Conservation (phyloP, 495 filamentous ascomycete species). For the Amniculicola lignicola region DNA sequence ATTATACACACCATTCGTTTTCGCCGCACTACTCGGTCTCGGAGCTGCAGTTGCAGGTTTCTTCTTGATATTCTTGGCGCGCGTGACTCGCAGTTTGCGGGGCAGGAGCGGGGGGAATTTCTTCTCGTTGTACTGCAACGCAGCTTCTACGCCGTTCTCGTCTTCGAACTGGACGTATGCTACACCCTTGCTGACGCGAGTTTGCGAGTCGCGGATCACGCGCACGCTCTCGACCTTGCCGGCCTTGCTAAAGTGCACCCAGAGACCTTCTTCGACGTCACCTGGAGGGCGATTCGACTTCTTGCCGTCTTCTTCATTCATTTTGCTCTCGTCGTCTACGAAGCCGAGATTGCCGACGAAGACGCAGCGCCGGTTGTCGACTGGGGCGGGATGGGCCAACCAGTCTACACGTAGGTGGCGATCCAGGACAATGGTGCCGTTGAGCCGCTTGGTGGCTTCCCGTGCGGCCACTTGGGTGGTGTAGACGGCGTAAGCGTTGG, state of each 20-base stretch:
- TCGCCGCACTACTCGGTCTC: slow-evolving; percentile 31
- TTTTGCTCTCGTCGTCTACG: slow-evolving; percentile 74
- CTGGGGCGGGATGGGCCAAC: slow-evolving; percentile 78
- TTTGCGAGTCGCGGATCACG: slow-evolving; percentile 83
- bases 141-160: slow-evolving; percentile 79
- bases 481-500: slow-evolving; percentile 93
- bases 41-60: slow-evolving; percentile 16
- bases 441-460: slow-evolving; percentile 71
- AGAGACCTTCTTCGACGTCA: slow-evolving; percentile 93
- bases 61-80: slow-evolving; percentile 67
- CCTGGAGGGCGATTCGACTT: slow-evolving; percentile 64
- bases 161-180: slow-evolving; percentile 98
- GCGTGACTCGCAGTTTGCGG: slow-evolving; percentile 76
- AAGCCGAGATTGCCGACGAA: slow-evolving; percentile 97
- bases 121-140: slow-evolving; percentile 80
- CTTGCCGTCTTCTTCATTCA: slow-evolving; percentile 59
- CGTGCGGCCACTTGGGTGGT: slow-evolving; percentile 67
- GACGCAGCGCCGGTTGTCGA: slow-evolving; percentile 83
- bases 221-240: slow-evolving; percentile 90
- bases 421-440: slow-evolving; percentile 78
- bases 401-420: slow-evolving; percentile 88
- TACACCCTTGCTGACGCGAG: slow-evolving; percentile 93
- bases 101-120: slow-evolving; percentile 91
- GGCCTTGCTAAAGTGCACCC: slow-evolving; percentile 76
- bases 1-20: slow-evolving; percentile 48